Evolutionary conservation across 768 basidiomycete species (phyloP), one percentile per base, ranked within the genome.

Genomic region (Leucosporidium scottii): DNA sequence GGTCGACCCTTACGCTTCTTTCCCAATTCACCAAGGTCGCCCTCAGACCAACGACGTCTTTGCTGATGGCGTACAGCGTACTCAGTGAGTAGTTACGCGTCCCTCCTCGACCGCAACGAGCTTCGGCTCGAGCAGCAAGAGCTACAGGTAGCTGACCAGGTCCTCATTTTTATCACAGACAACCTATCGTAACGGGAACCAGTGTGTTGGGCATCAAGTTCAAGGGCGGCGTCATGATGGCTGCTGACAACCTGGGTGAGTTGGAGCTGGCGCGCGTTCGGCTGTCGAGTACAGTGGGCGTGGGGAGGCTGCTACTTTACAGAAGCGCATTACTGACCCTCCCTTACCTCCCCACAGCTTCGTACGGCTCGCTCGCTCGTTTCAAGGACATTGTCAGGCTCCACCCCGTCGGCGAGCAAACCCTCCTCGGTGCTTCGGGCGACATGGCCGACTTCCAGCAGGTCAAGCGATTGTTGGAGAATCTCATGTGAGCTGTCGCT

Each of bases 371-470:
- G 10, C 87, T 98, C 59, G 93, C 96, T 2, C 87, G 93, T 44
- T 96, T 96, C 85, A 92, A 91, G 82, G 91, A 93, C 76, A 82
- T 98, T 66, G 85, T 88, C 72, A 90, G 96, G 78, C 84, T 99
- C 31, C 87, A 90, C 75, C 78, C 88, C 6, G 86, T 96, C 44
- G 93, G 93, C 12, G 80, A 83, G 48, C 85, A 86, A 79, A 94
- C 93, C 54, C 83, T 93, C 68, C 82, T 99, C 74, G 96, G 91
- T 27, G 94, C 90, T 4, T 86, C 91, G 21, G 96, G 96, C 31
- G 96, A 99, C 81, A 90, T 99, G 87, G 89, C 89, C 74, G 96
- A 99, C 81, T 98, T 92, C 80, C 96, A 99, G 78, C 87, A 90
- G 79, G 83, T 98, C 72, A 90, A 96, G 76, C 82, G 81, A 58